Evolutionary conservation across 2,329 filamentous ascomycete genomes (phyloP).

Genomic region (Ceratocystis ficicola): DNA sequence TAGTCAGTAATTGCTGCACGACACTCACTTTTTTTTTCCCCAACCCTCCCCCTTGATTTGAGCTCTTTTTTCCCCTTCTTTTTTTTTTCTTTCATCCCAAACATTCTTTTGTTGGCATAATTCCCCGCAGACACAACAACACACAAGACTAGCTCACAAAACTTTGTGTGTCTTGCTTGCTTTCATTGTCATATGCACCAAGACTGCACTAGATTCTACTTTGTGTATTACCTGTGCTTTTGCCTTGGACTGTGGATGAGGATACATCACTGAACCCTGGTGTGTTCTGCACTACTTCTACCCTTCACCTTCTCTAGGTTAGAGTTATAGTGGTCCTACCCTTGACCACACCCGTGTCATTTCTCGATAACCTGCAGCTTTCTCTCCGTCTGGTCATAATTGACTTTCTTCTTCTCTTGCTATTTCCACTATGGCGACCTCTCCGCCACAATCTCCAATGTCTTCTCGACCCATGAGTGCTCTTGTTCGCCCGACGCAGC

Average conservation of each 20-base stretch:
- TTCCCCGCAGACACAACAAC: neutral
- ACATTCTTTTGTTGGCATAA: constrained; percentile 3
- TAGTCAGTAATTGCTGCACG: constrained; percentile 10
- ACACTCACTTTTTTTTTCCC: constrained; percentile 2
- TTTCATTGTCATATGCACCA: constrained; percentile 3
- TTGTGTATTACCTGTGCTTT: constrained; percentile 1
- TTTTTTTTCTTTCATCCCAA: constrained; percentile 2
- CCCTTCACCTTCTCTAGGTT: neutral
- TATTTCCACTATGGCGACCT: constrained; percentile 45
- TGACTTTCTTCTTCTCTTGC: neutral
- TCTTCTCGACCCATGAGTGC: constrained; percentile 64
- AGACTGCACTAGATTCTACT: neutral
- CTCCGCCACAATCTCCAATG: constrained; percentile 55
- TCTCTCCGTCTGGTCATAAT: neutral
- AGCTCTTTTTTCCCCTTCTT: neutral
- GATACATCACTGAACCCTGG: neutral
- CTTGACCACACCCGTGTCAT: neutral
- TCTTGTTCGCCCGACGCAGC: constrained; percentile 51
- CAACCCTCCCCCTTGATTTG: neutral
- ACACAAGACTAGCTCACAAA: neutral
- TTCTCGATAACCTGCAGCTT: neutral
- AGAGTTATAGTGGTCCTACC: neutral
- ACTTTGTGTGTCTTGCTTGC: neutral
- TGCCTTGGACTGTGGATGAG: neutral
- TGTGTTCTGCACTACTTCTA: constrained; percentile 1